Evolutionary conservation across 108 stramenopile species (phyloP).

Genomic region (Cylindrotheca closterium): DNA sequence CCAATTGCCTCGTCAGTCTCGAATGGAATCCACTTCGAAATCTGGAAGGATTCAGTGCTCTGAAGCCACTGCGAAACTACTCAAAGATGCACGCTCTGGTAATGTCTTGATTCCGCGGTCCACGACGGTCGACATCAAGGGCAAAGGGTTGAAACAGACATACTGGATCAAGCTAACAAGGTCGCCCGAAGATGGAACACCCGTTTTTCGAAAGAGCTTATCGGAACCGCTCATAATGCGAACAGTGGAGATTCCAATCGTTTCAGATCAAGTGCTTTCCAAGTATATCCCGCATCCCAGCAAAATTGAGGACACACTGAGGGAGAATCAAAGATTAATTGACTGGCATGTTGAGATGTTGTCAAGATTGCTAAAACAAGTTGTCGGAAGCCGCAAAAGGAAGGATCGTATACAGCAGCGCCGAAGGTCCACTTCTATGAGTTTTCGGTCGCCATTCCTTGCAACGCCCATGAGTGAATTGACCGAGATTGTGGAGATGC

Average conservation of each 20-base stretch:
- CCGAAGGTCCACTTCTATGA: not conserved
- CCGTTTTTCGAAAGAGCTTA: too few relatives aligned
- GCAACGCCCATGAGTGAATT: slow-evolving; percentile 35
- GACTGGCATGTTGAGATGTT: slow-evolving; percentile 40
- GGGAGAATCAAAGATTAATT: slow-evolving; percentile 29
- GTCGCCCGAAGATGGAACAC: too few relatives aligned
- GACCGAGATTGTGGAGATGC: slow-evolving; percentile 30
- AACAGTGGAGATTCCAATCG: too few relatives aligned
- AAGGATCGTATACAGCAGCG: not conserved
- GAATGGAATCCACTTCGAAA: slow-evolving; percentile 53
- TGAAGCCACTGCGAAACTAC: slow-evolving; percentile 41
- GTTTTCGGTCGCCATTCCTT: slow-evolving; percentile 1
- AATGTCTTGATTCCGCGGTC: slow-evolving; percentile 39
- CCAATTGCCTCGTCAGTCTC: too few relatives aligned
- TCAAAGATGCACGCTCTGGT: slow-evolving; percentile 27
- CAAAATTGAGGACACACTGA: too few relatives aligned
- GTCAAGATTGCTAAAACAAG: slow-evolving; percentile 15
- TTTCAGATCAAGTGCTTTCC: too few relatives aligned
- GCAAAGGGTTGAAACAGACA: slow-evolving; percentile 58
- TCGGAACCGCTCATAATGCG: too few relatives aligned
- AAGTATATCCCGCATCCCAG: too few relatives aligned
- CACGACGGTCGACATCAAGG: slow-evolving; percentile 41
- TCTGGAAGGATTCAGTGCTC: slow-evolving; percentile 42
- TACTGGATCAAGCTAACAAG: slow-evolving; percentile 49
- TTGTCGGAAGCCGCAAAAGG: slow-evolving; percentile 23